phyloP scores from a whole-genome alignment of 2,329 filamentous ascomycete species.

The Colletotrichum cuscutae region DNA sequence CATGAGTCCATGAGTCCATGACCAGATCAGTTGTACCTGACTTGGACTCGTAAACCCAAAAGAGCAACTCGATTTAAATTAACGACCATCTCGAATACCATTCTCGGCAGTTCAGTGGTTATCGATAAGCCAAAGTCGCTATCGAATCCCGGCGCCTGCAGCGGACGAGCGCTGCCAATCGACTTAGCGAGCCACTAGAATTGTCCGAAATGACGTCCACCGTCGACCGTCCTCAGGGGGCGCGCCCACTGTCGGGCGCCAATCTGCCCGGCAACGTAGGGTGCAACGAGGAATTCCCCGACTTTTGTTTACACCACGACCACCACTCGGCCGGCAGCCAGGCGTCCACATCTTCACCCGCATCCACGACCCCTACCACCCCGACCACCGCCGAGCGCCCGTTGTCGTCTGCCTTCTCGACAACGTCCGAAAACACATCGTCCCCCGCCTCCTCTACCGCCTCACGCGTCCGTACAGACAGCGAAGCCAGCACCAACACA shows the following conservation, averaged over 20 bases:
- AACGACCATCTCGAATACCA: neutral
- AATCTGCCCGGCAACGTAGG: constrained; percentile 50
- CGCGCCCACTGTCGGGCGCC: constrained; percentile 29
- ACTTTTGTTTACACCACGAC: constrained; percentile 54
- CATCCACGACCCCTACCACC: constrained; percentile 42
- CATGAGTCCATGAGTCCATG: neutral
- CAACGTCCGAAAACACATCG: constrained; percentile 32
- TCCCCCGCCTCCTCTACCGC: constrained; percentile 37
- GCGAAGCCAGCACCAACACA: constrained; percentile 36
- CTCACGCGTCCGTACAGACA: constrained; percentile 38
- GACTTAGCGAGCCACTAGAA: constrained; percentile 34
- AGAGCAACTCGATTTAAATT: neutral
- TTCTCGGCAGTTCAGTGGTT: constrained; percentile 26
- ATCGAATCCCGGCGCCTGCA: constrained; percentile 33
- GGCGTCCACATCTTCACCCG: constrained; percentile 38
- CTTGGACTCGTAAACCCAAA: neutral
- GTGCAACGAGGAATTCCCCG: constrained; percentile 49
- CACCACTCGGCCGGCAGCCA: constrained; percentile 36
- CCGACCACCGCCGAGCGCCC: constrained; percentile 39
- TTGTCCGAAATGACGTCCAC: constrained; percentile 34
- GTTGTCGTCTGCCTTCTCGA: too few relatives aligned
- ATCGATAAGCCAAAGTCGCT: constrained; percentile 28
- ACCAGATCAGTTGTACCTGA: neutral
- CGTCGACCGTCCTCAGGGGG: constrained; percentile 31
- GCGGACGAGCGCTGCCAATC: constrained; percentile 31